Conservation (phyloP, 768 basidiomycete genomes). For the Jaapia argillacea region DNA sequence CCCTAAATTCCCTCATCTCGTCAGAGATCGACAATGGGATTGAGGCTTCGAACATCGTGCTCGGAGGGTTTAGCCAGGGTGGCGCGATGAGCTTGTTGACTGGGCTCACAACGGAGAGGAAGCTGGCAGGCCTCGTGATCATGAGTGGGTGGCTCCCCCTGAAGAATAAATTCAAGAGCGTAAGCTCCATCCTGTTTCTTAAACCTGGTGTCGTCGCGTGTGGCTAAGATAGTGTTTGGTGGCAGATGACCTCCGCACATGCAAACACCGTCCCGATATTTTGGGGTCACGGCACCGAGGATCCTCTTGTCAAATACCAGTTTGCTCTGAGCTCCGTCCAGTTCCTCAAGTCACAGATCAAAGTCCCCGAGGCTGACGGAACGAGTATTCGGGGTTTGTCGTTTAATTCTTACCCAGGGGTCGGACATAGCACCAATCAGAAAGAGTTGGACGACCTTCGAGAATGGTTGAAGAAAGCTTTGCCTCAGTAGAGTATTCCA, state of each 20-base stretch:
- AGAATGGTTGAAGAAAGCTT: constrained; percentile 51
- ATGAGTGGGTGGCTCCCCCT: constrained; percentile 80
- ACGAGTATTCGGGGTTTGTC: constrained; percentile 42
- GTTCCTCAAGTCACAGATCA: constrained; percentile 44
- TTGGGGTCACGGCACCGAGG: constrained; percentile 75
- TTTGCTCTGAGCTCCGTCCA: constrained; percentile 46
- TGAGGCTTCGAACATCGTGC: constrained; percentile 57
- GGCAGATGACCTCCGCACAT: constrained; percentile 44
- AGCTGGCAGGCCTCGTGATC: constrained; percentile 60
- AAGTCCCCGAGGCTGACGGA: constrained; percentile 25
- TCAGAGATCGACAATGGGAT: constrained; percentile 68
- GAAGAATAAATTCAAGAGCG: constrained; percentile 51
- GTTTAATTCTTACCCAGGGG: constrained; percentile 57
- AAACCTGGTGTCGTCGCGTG: not conserved
- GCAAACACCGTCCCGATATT: constrained; percentile 65
- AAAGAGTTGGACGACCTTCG: constrained; percentile 64
- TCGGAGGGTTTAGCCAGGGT: constrained; percentile 89
- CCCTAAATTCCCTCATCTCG: constrained; percentile 60
- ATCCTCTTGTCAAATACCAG: constrained; percentile 58
- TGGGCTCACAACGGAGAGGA: constrained; percentile 55
- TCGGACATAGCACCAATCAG: constrained; percentile 56
- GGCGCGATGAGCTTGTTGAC: constrained; percentile 70
- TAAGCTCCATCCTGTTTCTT: constrained; percentile 22
- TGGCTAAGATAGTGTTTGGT: not conserved
- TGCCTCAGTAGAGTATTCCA: not conserved